These are phyloP conservation scores for Nicotiana knightiana DNA, from an alignment of 257 asterid genomes.

Conservation along the genomic window DNA sequence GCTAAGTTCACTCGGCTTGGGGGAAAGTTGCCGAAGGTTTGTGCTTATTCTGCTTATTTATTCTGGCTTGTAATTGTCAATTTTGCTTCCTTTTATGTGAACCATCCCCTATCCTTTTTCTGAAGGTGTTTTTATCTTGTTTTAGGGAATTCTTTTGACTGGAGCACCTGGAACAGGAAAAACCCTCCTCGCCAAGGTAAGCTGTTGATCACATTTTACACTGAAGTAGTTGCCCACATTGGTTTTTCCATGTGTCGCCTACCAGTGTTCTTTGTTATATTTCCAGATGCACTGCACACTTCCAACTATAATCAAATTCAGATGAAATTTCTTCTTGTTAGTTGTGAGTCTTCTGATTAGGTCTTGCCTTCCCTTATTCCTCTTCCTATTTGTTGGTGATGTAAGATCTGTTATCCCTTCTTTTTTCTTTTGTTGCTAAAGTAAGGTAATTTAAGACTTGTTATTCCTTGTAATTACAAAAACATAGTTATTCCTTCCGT, in stretches of 20 bases:
- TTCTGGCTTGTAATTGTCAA: neutral
- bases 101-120: neutral
- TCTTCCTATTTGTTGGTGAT: neutral
- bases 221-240: neutral
- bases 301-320: neutral
- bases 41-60: slow-evolving; percentile 15
- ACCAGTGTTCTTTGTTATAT: neutral
- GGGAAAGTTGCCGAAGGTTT: slow-evolving; percentile 96
- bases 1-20: slow-evolving; percentile 90
- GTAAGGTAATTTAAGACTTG: neutral
- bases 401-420: neutral
- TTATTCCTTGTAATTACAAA: neutral
- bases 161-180: slow-evolving; percentile 99
- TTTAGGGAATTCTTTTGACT: slow-evolving; percentile 95
- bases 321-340: neutral
- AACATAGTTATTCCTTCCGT: neutral
- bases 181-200: slow-evolving; percentile 93
- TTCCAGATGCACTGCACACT: neutral
- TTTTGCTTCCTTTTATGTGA: slow-evolving; percentile 8
- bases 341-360: neutral
- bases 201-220: slow-evolving; percentile 1
- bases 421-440: neutral
- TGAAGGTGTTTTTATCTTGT: slow-evolving; percentile 1
- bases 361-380: neutral
- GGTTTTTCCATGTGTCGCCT: neutral